Evolutionary conservation across 805 yeast genomes (phyloP), one percentile per base, ranked within the genome.

Genomic region (Lachancea cidri): DNA sequence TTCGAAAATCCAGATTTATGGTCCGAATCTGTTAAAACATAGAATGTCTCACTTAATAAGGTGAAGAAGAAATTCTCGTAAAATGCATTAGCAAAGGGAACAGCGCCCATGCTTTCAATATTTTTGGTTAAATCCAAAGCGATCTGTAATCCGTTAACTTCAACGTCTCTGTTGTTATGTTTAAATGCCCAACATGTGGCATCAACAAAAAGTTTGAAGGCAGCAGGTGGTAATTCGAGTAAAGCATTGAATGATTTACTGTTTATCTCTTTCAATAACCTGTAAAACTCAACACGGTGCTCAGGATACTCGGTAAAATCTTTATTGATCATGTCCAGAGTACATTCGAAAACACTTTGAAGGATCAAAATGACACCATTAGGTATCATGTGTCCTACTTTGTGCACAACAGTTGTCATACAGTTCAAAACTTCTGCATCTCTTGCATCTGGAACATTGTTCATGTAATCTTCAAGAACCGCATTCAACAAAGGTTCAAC

Each of bases 121-220:
- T 93, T 93, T 52, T 77, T 79, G 45, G 91, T 72, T 47, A 93
- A 71, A 58, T 91, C 97, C 43, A 83, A 72, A 25, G 93, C 86
- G 49, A 93, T 73, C 30, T 82, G 77, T 53, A 93, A 75, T 19
- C 98, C 99, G 41, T 82, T 82, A 48, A 83, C 89, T 65, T 93
- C 98, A 42, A 93, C 97, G 42, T 91, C 98, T 63, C 98, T 80
- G 65, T 93, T 89, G 58, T 89, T 93, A 64, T 93, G 99, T 66
- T 93, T 91, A 64, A 93, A 86, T 0, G 98, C 97, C 99, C 99
- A 93, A 57, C 93, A 72, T 35, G 95, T 89, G 2, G 98, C 95
- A 66, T 88, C 91, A 45, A 93, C 80, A 43, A 93, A 83, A 44
- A 87, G 76, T 58, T 85, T 88, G 74, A 93, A 91, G 17, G 95